These are phyloP conservation scores for Blastocystis hominis DNA, from an alignment of 352 stramenopile genomes.

Conservation along the genomic window DNA sequence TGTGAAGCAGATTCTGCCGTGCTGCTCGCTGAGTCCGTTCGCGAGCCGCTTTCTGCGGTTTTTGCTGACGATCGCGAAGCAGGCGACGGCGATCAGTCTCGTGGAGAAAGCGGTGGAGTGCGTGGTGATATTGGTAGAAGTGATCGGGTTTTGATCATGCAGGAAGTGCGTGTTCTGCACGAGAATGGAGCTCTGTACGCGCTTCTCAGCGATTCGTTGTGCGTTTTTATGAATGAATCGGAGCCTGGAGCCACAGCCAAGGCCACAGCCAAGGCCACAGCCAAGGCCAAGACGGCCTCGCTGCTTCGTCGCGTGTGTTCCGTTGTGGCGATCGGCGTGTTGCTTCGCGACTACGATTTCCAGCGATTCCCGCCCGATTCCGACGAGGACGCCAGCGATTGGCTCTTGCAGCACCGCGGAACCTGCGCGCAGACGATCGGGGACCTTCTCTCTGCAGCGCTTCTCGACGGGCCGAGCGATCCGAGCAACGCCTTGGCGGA, in stretches of 20 bases:
- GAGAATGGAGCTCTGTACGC: neutral
- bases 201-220: neutral
- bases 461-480: neutral
- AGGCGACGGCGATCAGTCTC: slow-evolving; percentile 25
- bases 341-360: slow-evolving; percentile 16
- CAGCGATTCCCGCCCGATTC: neutral
- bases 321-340: neutral
- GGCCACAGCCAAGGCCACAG: no score
- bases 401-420: neutral
- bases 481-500: no score
- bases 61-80: neutral
- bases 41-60: neutral
- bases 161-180: neutral
- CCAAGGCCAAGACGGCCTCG: neutral
- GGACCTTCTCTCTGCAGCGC: neutral
- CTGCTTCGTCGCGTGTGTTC: neutral
- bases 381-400: neutral
- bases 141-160: neutral
- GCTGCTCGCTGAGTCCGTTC: neutral
- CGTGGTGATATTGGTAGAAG: neutral
- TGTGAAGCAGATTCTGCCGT: neutral
- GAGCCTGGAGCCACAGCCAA: neutral
- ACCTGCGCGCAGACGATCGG: neutral
- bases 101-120: slow-evolving; percentile 18
- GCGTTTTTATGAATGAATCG: no score